Conservation (phyloP, 129 eudicot genomes). For the Chrysanthemum seticuspe region DNA sequence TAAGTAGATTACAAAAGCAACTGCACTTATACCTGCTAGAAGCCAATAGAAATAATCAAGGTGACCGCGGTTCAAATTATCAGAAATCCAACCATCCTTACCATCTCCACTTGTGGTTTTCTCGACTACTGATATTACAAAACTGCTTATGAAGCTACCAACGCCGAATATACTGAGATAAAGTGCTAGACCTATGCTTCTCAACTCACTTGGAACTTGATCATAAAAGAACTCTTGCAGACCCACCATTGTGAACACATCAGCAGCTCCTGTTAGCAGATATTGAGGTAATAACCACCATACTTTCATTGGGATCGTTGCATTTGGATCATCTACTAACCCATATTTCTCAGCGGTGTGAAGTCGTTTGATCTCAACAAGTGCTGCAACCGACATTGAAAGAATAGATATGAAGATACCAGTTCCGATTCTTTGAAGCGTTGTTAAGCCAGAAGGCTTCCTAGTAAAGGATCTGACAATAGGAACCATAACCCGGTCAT, state of each 20-base stretch:
- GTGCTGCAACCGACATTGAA: constrained; percentile 49
- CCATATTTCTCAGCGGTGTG: constrained; percentile 39
- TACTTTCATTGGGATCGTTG: constrained; percentile 49
- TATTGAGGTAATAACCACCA: constrained; percentile 65
- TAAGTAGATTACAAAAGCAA: constrained; percentile 30
- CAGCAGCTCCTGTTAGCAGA: constrained; percentile 39
- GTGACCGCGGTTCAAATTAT: constrained; percentile 49
- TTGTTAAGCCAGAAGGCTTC: constrained; percentile 61
- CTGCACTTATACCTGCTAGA: constrained; percentile 44
- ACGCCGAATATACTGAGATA: constrained; percentile 45
- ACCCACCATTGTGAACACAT: constrained; percentile 51
- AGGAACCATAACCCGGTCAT: constrained; percentile 57
- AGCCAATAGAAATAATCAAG: constrained; percentile 60
- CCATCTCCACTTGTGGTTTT: constrained; percentile 22
- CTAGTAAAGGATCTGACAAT: constrained; percentile 42
- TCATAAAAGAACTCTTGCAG: constrained; percentile 65
- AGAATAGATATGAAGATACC: constrained; percentile 44
- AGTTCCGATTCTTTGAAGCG: constrained; percentile 61
- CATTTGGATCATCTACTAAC: constrained; percentile 33
- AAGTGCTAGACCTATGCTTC: constrained; percentile 45
- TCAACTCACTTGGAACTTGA: constrained; percentile 47
- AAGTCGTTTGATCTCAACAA: constrained; percentile 51
- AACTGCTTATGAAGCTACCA: constrained; percentile 55
- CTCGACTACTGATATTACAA: constrained; percentile 38
- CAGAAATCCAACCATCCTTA: constrained; percentile 46